Base-by-base conservation (phyloP, 2,329 filamentous ascomycete species). In the Exophiala sp. region DNA sequence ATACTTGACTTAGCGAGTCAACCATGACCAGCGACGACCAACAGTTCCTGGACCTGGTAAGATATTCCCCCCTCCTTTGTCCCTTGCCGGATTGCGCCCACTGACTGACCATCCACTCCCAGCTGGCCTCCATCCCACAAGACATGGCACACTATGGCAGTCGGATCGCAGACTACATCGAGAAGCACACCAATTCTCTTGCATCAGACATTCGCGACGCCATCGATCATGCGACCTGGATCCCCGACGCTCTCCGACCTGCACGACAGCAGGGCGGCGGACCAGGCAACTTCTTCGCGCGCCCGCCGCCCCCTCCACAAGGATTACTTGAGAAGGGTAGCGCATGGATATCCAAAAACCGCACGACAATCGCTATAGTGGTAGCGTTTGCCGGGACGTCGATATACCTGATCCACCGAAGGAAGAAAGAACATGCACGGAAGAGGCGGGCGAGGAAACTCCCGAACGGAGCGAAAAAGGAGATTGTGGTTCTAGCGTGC, bases 401-500 rank as follows among this genome's bases (percentile, higher is more conserved):
- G 1, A 71, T 72, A 13, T 70, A 77, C 34, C 62, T 83, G 48
- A 74, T 81, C 49, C 79, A 80, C 52, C 74, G 78, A 47, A 81
- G 79, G 52, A 86, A 82, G 65, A 78, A 77, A 46, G 66, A 73
- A 42, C 68, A 77, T 58, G 73, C 71, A 27, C 76, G 74, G 61
- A 84, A 83, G 66, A 80, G 91, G 57, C 80, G 88, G 56, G 93
- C 90, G 9, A 83, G 78, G 69, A 81, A 86, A 48, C 86, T 88
- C 2, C 77, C 78, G 43, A 95, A 88, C 70, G 93, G 93, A 19
- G 88, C 87, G 2, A 79, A 93, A 46, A 82, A 84, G 57, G 93
- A 98, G 68, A 91, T 97, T 46, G 76, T 85, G 30, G 86, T 97
- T 22, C 79, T 97, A 55, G 89, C 89, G 18, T 91, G 91, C n/a